Evolutionary conservation across 2,329 filamentous ascomycete species (phyloP).

Genomic region (Xylaria sp.): DNA sequence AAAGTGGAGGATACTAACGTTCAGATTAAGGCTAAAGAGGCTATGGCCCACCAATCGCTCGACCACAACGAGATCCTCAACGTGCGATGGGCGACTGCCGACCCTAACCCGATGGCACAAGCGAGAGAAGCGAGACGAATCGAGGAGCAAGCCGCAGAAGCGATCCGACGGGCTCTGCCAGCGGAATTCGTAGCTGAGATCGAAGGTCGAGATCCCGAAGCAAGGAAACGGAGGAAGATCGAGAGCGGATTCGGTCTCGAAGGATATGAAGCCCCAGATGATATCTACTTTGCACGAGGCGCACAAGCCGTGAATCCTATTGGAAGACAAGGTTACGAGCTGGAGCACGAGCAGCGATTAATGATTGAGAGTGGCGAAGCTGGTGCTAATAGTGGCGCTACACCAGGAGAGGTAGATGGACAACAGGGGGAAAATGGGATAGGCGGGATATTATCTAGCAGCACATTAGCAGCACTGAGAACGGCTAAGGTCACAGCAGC

Average conservation of each 20-base stretch:
- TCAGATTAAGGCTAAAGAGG: conserved; percentile 68
- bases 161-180: conserved; percentile 86
- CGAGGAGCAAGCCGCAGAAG: conserved; percentile 96
- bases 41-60: conserved; percentile 93
- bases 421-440: conserved; percentile 52
- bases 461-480: conserved; percentile 83
- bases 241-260: conserved; percentile 89
- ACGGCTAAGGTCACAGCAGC: conserved; percentile 65
- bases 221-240: conserved; percentile 87
- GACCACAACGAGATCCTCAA: conserved; percentile 95
- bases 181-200: conserved; percentile 93
- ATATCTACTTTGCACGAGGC: conserved; percentile 89
- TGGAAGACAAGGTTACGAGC: conserved; percentile 68
- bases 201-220: conserved; percentile 88
- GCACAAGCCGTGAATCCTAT: conserved; percentile 72
- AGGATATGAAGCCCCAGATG: conserved; percentile 93
- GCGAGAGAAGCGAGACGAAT: conserved; percentile 88
- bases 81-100: conserved; percentile 95
- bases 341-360: conserved; percentile 70
- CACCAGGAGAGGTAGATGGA: conserved; percentile 54
- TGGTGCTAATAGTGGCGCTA: conserved; percentile 54
- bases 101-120: conserved; percentile 95
- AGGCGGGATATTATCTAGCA: conserved; percentile 81
- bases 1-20: too few relatives aligned
- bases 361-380: conserved; percentile 69